Conservation (phyloP, 768 basidiomycete species). For the Tylopilus sp. region DNA sequence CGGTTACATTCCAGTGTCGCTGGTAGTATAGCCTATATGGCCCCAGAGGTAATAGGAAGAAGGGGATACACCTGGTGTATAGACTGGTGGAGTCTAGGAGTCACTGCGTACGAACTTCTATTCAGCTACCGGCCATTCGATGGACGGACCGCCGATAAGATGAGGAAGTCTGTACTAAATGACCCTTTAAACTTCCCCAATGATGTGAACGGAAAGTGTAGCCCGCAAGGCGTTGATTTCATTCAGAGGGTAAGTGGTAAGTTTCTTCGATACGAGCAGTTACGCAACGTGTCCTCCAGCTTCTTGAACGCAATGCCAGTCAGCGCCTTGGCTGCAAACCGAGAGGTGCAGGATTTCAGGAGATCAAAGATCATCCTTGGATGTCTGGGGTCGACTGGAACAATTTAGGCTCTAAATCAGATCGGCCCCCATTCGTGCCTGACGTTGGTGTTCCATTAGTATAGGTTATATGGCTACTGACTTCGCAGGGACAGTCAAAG, state of each 20-base stretch:
- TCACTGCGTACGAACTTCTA: conserved; percentile 87
- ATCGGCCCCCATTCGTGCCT: conserved; percentile 83
- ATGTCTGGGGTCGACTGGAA: conserved; percentile 81
- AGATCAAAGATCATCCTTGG: conserved; percentile 84
- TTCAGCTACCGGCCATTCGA: conserved; percentile 85
- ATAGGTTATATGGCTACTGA: background rate
- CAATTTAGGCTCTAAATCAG: conserved; percentile 62
- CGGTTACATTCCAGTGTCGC: conserved; percentile 90
- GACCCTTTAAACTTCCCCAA: conserved; percentile 80
- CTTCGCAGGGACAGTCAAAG: conserved; percentile 59
- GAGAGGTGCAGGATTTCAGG: conserved; percentile 66
- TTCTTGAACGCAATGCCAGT: conserved; percentile 78
- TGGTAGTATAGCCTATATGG: conserved; percentile 99
- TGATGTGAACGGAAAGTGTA: conserved; percentile 55
- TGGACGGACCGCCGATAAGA: conserved; percentile 82
- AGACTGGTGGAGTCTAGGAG: conserved; percentile 96
- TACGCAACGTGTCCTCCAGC: conserved; percentile 40
- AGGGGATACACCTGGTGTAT: conserved; percentile 91
- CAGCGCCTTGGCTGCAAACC: conserved; percentile 79
- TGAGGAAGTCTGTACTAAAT: conserved; percentile 82
- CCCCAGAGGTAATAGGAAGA: conserved; percentile 89
- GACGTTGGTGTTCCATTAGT: conserved; percentile 61
- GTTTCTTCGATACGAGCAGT: conserved; percentile 1
- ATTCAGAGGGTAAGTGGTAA: conserved; percentile 57
- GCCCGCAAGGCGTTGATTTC: conserved; percentile 61